Evolutionary conservation across 495 filamentous ascomycete genomes (phyloP), one percentile per base, ranked within the genome.

Genomic region (Aspergillus haitiensis): DNA sequence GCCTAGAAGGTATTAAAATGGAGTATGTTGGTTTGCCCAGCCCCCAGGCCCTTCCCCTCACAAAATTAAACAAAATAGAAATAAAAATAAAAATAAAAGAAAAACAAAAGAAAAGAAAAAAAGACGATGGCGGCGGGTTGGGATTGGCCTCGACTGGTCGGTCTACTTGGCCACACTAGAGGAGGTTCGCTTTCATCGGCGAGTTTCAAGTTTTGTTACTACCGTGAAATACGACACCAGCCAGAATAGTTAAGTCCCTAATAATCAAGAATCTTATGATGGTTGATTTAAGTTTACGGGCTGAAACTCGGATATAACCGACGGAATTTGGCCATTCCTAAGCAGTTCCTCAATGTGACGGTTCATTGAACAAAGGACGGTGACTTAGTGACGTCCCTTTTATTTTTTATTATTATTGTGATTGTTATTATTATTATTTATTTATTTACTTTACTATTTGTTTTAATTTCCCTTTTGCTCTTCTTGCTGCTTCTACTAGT

Each of bases 401-500:
- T 34, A 12, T 6, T 16, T 18, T 35, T 16, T 36, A 16, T 56
- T 56, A n/a, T 34, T 18, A 18, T 36, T 48, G n/a, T n/a, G n/a
- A n/a, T 18, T 21, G 37, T 39, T 57, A 49, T 40, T 27, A 27
- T 1, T 27, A 27, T 27, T 27, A 27, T 27, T 27, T 27, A 27
- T 3, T 3, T n/a, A n/a, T n/a, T 27, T 3, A 27, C 1, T 27
- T 27, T 27, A 27, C 21, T 27, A 27, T 27, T 27, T 27, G 1
- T 27, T 27, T 27, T 27, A 3, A 27, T 27, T 11, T 47, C 34
- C n/a, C 35, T 46, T 60, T 60, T 58, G 61, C 48, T 55, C 39
- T 56, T 58, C 47, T 65, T 44, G 47, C 18, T 47, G 48, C 56
- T 49, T 65, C 51, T 52, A 42, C 13, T 55, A 27, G 54, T 15